These are phyloP conservation scores for Aureobasidium vineae DNA, from an alignment of 2,329 filamentous ascomycete genomes.

Conservation along the genomic window DNA sequence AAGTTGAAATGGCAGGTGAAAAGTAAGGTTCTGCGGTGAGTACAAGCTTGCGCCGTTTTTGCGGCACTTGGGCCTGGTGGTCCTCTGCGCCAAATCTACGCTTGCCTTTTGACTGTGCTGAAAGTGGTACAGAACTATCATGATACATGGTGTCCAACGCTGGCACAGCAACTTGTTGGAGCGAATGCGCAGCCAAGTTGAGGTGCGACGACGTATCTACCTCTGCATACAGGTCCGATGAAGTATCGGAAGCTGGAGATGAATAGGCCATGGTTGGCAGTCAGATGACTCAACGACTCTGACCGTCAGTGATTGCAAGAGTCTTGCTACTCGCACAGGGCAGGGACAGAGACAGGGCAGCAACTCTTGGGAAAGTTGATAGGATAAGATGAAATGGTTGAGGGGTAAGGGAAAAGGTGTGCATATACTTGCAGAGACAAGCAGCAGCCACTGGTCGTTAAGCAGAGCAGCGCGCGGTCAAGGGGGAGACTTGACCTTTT, in stretches of 20 bases:
- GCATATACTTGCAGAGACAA: slow-evolving; percentile 16
- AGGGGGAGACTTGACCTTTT: slow-evolving; percentile 14
- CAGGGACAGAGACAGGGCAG: not conserved
- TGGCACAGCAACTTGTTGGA: not conserved
- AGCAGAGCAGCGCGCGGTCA: slow-evolving; percentile 15
- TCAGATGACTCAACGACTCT: not conserved
- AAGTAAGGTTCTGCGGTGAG: slow-evolving; percentile 21
- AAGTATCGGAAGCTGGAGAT: slow-evolving; percentile 24
- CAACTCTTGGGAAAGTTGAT: slow-evolving; percentile 14
- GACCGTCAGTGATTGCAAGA: not conserved
- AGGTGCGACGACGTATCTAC: slow-evolving; percentile 15
- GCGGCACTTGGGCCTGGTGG: not conserved
- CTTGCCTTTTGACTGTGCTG: slow-evolving; percentile 23
- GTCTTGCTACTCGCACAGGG: slow-evolving; percentile 1
- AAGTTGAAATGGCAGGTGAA: slow-evolving; percentile 7
- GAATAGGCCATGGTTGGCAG: not conserved
- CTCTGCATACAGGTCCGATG: slow-evolving; percentile 25
- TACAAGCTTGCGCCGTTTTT: slow-evolving; percentile 17
- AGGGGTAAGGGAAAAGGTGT: not conserved
- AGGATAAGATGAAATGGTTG: not conserved
- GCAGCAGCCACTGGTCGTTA: slow-evolving; percentile 13
- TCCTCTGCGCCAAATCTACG: slow-evolving; percentile 20
- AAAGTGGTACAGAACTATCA: not conserved
- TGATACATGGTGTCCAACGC: slow-evolving; percentile 5
- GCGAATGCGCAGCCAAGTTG: not conserved